Evolutionary conservation across 1,284 basidiomycete species (phyloP), one percentile per base, ranked within the genome.

Genomic region (Athelia psychrophila): DNA sequence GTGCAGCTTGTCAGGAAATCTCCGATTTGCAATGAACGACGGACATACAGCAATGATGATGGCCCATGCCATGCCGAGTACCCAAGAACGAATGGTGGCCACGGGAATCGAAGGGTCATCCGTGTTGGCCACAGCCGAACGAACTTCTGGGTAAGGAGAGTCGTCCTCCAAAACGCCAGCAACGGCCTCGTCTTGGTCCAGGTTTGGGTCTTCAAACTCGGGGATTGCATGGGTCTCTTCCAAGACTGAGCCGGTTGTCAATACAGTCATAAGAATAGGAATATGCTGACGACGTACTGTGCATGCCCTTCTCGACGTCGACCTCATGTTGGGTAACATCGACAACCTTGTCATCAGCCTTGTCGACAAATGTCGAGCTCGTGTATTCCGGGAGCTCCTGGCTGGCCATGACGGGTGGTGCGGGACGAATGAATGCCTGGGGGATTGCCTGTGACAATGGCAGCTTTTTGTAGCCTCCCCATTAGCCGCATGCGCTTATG

Each of bases 111-210:
- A 65, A 9, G 77, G 75, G 62, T 90, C 85, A 58, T 91, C 87
- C 2, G 81, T 84, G 62, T 88, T 86, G 38, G 84, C 80, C 22
- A 91, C 88, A 32, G 86, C 86, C 20, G 86, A 86, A 25, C 89
- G 81, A 23, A 91, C 88, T 62, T 90, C 87, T 6, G 86, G 86
- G 62, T 91, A 91, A 0, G 80, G 82, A 0, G 80, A 83, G 54
- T 83, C 80, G 50, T 80, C 78, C 65, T 81, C 78, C 33, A 77
- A 60, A 12, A 72, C 58, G 5, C 76, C 79, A 16, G 58, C 61
- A 12, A 74, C 25, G 2, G 70, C 71, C 18, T 61, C 71, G 3
- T 77, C 71, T 52, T 70, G 72, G 68, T 86, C 77, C 8, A 46
- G 5, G 27, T 30, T 30, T 6, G 40, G 40, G 18, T 42, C 40